Base-by-base conservation (phyloP, 179 eudicot genomes). In the Dionaea muscipula region DNA sequence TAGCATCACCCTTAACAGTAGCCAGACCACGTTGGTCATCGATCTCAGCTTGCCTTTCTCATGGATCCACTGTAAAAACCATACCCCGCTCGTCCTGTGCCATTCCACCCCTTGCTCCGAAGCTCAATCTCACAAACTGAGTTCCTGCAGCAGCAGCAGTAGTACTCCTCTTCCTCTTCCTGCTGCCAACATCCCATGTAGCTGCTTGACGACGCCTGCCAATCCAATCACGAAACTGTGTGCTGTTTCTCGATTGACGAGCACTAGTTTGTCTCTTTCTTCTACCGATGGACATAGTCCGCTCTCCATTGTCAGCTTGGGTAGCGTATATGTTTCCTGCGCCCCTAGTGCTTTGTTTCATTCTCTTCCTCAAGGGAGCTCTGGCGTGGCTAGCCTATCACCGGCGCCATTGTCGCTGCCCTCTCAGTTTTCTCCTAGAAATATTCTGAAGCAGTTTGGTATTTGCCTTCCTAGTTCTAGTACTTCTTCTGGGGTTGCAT, bases 401-500 rank as follows among this genome's bases (percentile, higher is more conserved):
- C 55, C 53, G 13, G 61, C 70, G 12, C 28, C 70, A 2, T 63
- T 71, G 20, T 61, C 75, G 17, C 57, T 66, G 19, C 52, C 60
- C 5, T 56, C 64, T 2, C 75, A 66, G 33, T 48, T 71, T 18
- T 51, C 75, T 10, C 37, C 17, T n/a, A 13, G 24, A 4, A 41
- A 47, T 26, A 43, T n/a, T n/a, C n/a, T 54, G 24, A 57, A 64
- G 61, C 67, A 68, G 36, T 78, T 78, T 18, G 77, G 57, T 0
- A 48, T 78, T 54, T 77, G 78, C 53, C 53, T 66, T 16, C 66
- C 62, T 4, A 31, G 45, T 53, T 4, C 53, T 20, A 35, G 21
- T 20, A 44, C 50, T 5, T 26, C 58, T 2, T 57, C 48, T 0
- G 83, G 86, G 26, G 81, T 72, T 21, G 64, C 69, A 50, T 80